Base-by-base conservation (phyloP, 352 stramenopile genomes). In the Aphanomyces euteiches region DNA sequence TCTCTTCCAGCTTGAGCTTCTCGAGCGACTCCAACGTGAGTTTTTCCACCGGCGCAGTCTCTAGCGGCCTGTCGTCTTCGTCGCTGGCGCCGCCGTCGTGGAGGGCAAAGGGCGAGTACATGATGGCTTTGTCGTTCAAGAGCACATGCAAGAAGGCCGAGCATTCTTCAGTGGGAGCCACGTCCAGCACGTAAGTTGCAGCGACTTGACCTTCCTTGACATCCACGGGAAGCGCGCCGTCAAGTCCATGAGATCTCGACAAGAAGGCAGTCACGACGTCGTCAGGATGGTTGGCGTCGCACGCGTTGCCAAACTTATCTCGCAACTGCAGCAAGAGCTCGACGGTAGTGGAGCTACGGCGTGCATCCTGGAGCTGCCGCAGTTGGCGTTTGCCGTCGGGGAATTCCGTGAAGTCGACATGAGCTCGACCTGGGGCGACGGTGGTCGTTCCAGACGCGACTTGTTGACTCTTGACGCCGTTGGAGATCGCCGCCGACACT, bases 31-130 rank as follows among this genome's bases (percentile, higher is more conserved):
- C 19, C 2, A n/a, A 7, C 3, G 17, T 12, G 56, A 38, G 56
- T n/a, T 15, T 34, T 38, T 6, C 38, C 21, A 5, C 21, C 15
- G 17, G 10, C 10, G 3, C 2, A 6, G 7, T 10, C 38, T 15
- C 15, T 7, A 37, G 57, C 13, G n/a, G 5, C 7, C 5, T 2
- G 15, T 53, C 37, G 34, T 6, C 57, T 12, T 53, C 57, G 6
- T n/a, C 50, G 8, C 10, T 28, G 17, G 50, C 50, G 8, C 13
- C 50, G 19, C 4, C 54, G 6, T 61, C 59, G 3, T 8, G 38
- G 6, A 67, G 38, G 40, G 7, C 59, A 41, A 67, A 67, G 4
- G 59, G 59, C 5, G 59, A 48, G 21, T 67, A 67, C 59, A 56
- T 21, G 59, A 67, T 66, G 8, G 57, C 38, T n/a, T 10, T 5